These are phyloP conservation scores for Selaginella tamariscina DNA, from an alignment of 75 land plant genomes.

Conservation along the genomic window DNA sequence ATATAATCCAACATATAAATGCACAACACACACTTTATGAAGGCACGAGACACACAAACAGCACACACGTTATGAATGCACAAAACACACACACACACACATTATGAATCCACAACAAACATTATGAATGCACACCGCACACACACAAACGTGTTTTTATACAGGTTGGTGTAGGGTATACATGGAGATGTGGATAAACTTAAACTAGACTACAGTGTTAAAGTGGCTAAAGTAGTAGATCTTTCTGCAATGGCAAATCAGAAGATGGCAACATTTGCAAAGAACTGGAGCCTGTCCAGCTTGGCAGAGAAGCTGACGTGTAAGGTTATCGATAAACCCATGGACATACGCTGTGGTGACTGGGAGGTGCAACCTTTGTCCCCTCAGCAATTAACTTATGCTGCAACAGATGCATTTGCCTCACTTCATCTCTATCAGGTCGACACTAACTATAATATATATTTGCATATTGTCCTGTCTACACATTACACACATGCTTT, in stretches of 20 bases:
- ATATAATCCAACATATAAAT: not conserved
- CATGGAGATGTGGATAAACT: conserved; percentile 57
- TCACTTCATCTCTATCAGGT: conserved; percentile 80
- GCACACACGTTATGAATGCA: not conserved
- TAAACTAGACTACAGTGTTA: conserved; percentile 43
- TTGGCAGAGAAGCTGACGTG: conserved; percentile 44
- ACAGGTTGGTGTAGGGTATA: conserved; percentile 70
- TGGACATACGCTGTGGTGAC: conserved; percentile 56
- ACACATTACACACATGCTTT: too few species aligned
- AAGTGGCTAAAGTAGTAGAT: conserved; percentile 37
- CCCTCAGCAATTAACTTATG: conserved; percentile 52
- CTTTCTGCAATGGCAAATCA: conserved; percentile 47
- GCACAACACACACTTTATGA: not conserved
- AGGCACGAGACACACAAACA: not conserved
- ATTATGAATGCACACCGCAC: not conserved
- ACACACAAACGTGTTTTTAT: not conserved
- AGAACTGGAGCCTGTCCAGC: conserved; percentile 49
- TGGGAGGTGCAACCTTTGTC: conserved; percentile 65
- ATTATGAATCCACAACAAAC: too few species aligned
- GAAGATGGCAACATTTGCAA: conserved; percentile 39
- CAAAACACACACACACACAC: not conserved
- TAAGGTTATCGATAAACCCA: conserved; percentile 52
- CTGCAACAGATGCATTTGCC: conserved; percentile 89
- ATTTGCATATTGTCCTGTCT: too few species aligned
- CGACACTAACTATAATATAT: too few species aligned